These are phyloP conservation scores for Colletotrichum echinochloae DNA, from an alignment of 2,329 filamentous ascomycete genomes.

Conservation along the genomic window DNA sequence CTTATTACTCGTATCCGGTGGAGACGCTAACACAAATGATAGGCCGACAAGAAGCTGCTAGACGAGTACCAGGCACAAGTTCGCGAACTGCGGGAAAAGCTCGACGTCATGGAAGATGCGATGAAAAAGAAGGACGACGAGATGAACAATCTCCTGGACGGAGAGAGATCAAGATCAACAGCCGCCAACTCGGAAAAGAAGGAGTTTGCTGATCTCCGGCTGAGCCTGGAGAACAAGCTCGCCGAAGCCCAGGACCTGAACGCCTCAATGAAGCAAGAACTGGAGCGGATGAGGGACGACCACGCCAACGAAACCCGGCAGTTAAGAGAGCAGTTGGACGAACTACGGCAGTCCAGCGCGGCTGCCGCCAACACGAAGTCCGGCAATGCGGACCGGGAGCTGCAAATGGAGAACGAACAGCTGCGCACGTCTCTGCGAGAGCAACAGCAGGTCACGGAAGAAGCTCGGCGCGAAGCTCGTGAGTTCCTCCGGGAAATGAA, in stretches of 20 bases:
- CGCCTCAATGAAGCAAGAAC: slow-evolving; percentile 80
- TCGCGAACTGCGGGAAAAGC: slow-evolving; percentile 77
- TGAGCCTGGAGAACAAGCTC: slow-evolving; percentile 78
- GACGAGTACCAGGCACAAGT: slow-evolving; percentile 86
- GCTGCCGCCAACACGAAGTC: slow-evolving; percentile 40
- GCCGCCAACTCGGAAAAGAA: slow-evolving; percentile 73
- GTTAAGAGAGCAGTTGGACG: slow-evolving; percentile 73
- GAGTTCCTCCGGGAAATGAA: slow-evolving; percentile 92
- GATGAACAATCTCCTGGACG: slow-evolving; percentile 68
- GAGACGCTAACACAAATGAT: slow-evolving; percentile 38
- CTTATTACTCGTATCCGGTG: slow-evolving; percentile 31
- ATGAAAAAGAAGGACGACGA: slow-evolving; percentile 80
- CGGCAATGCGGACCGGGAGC: slow-evolving; percentile 61
- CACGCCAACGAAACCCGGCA: slow-evolving; percentile 73
- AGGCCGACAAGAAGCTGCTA: slow-evolving; percentile 78
- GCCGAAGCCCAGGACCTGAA: slow-evolving; percentile 82
- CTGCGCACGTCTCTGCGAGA: slow-evolving; percentile 74
- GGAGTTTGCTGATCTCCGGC: slow-evolving; percentile 75
- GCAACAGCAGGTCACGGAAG: slow-evolving; percentile 86
- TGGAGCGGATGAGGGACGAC: slow-evolving; percentile 78
- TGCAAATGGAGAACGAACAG: slow-evolving; percentile 76
- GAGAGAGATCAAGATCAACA: slow-evolving; percentile 65
- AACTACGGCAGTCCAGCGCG: slow-evolving; percentile 54
- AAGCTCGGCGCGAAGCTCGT: slow-evolving; percentile 86
- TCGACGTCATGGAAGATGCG: slow-evolving; percentile 77